A percentile compares a stretch with the other conserved stretches of the same genome.
Evolutionary conservation across 257 asterid species (phyloP).

Genomic region (Verbascum thapsus): DNA sequence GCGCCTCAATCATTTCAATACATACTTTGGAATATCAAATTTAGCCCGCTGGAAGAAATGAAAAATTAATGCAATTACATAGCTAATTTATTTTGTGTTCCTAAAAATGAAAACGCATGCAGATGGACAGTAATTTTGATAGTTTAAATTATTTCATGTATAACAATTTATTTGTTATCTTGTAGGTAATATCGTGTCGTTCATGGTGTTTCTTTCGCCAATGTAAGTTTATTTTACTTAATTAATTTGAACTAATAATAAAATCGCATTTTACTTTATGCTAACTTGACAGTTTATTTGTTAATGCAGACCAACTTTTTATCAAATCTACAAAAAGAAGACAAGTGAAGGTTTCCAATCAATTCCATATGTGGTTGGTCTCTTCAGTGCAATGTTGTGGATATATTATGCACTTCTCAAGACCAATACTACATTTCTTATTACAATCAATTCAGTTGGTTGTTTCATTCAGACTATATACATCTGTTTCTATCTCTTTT

Average conservation of each 20-base stretch:
- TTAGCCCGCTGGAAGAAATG: too few relatives aligned
- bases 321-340: constrained; percentile 50
- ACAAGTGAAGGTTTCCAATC: constrained; percentile 47
- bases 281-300: neutral
- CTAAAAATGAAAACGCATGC: too few relatives aligned
- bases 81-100: too few relatives aligned
- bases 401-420: constrained; percentile 51
- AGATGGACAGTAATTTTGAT: too few relatives aligned
- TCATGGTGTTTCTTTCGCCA: constrained; percentile 60
- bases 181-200: constrained; percentile 66
- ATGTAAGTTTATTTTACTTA: constrained; percentile 33
- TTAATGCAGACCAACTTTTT: constrained; percentile 44
- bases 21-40: too few relatives aligned
- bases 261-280: too few relatives aligned
- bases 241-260: neutral
- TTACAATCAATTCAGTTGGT: constrained; percentile 55
- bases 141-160: too few relatives aligned
- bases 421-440: constrained; percentile 43
- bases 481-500: constrained; percentile 37
- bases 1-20: too few relatives aligned
- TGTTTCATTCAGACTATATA: constrained; percentile 47
- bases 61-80: too few relatives aligned
- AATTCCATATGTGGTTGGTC: constrained; percentile 48
- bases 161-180: neutral
- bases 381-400: constrained; percentile 61